phyloP scores from a whole-genome alignment of 2,329 filamentous ascomycete species.

The Teratosphaeria nubilosa region DNA sequence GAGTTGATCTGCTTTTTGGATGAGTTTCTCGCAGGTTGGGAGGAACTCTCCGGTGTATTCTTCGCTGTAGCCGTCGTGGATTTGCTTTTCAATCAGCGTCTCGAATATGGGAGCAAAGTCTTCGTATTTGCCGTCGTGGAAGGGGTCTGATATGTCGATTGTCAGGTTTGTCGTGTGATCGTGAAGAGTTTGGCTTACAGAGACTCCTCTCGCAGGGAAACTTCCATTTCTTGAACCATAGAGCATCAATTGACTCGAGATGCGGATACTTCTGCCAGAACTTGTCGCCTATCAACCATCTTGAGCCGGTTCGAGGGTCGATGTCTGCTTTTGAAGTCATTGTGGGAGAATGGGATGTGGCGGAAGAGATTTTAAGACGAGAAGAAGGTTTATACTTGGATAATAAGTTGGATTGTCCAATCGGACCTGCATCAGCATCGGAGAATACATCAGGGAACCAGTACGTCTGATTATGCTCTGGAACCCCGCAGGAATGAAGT shows the following conservation, averaged over 20 bases:
- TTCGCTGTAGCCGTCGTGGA: constrained; percentile 29
- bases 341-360: neutral
- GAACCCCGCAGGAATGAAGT: neutral
- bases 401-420: neutral
- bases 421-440: neutral
- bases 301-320: constrained; percentile 23
- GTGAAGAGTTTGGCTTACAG: neutral
- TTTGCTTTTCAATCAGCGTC: constrained; percentile 25
- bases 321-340: neutral
- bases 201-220: constrained; percentile 22
- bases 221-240: constrained; percentile 35
- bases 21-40: constrained; percentile 23
- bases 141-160: constrained; percentile 12
- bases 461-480: neutral
- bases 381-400: neutral
- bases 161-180: constrained; percentile 4
- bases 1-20: constrained; percentile 19
- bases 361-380: neutral
- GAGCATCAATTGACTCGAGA: constrained; percentile 48
- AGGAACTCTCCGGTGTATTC: constrained; percentile 29
- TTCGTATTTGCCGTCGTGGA: constrained; percentile 27
- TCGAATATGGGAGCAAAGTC: constrained; percentile 31
- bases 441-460: neutral
- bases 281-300: constrained; percentile 36
- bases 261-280: constrained; percentile 44